Evolutionary conservation across 495 filamentous ascomycete species (phyloP), one percentile per base, ranked within the genome.

Genomic region (Penicillium verhagenii): DNA sequence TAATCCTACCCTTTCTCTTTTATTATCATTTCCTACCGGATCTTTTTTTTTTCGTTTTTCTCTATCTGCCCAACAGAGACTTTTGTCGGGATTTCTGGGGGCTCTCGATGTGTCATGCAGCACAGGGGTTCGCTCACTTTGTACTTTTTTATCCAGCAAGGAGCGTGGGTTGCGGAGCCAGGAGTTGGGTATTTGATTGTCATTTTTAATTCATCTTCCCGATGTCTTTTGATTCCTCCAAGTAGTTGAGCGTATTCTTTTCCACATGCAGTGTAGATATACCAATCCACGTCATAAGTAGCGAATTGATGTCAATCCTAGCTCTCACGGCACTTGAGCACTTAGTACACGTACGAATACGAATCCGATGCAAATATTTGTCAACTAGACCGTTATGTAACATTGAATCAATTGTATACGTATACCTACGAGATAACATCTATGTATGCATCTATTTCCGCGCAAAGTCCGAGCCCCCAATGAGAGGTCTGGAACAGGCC

Each of bases 131-230:
- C 6, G 21, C 7, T 31, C 31, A 31, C 29, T 39, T 18, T 31
- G 47, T 24, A 39, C 29, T 29, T 48, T 26, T 58, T 60, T 63
- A 53, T 62, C 60, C 64, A 72, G 70, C 70, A 68, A 67, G 70
- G 70, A 67, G 69, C 67, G 60, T 64, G 61, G 60, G 61, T 39
- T 35, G 42, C 54, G 61, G 58, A 46, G 61, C 57, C 37, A 46
- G 66, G 66, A 63, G 69, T 68, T 54, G 26, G 14, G 20, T 35
- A 16, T 64, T 54, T 53, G 50, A 45, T 24, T 58, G 50, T 54
- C 52, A 13, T 52, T 38, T 55, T 51, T 58, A 33, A 40, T 45
- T 42, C 16, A 39, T 25, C 33, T 39, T 49, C 50, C 37, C 51
- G 14, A 53, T 33, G 24, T 49, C n/a, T 50, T 56, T 23, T 26